Percentiles rank a stretch among this genome's conserved stretches.
phyloP scores from a whole-genome alignment of 345 rosid species.

The Garcia nutans region DNA sequence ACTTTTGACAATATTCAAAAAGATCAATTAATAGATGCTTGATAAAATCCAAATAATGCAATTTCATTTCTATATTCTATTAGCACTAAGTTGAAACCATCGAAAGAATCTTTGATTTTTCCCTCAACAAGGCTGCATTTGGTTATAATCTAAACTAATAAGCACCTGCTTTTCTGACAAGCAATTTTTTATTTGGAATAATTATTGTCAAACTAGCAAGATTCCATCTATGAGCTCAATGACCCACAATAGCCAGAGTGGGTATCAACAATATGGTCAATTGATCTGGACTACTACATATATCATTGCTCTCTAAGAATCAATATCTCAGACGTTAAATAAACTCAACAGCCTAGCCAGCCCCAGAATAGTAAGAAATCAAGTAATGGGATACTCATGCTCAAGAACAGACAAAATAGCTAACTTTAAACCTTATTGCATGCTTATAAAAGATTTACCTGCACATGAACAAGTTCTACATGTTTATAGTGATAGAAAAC shows the following conservation, averaged over 20 bases:
- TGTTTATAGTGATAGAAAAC: background rate
- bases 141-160: background rate
- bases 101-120: conserved; percentile 5
- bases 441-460: background rate
- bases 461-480: background rate
- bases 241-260: background rate
- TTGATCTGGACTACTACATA: background rate
- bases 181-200: background rate
- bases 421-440: background rate
- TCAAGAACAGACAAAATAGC: background rate
- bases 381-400: background rate
- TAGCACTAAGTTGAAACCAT: background rate
- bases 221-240: conserved; percentile 2
- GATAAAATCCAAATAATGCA: background rate
- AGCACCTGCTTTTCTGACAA: background rate
- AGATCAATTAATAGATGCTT: background rate
- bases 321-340: background rate
- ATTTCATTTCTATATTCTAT: no score
- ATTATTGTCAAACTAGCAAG: conserved; percentile 4
- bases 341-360: background rate
- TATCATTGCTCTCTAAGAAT: background rate
- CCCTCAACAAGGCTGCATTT: background rate
- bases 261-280: background rate
- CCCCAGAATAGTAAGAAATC: background rate
- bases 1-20: background rate